These are phyloP conservation scores for Penicillium sp. DNA, from an alignment of 2,329 filamentous ascomycete species.

Conservation along the genomic window DNA sequence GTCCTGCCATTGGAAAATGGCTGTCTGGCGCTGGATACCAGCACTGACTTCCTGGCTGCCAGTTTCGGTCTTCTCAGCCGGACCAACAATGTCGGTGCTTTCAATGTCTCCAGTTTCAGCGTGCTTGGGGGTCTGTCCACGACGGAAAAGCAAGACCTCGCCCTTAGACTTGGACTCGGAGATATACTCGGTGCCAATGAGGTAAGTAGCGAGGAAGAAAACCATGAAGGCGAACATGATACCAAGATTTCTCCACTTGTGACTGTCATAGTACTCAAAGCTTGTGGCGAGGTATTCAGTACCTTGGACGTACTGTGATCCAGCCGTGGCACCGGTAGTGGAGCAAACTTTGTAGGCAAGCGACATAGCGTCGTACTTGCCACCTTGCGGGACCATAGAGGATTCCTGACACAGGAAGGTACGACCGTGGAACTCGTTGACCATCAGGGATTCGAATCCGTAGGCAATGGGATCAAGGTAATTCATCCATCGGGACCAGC, in stretches of 20 bases:
- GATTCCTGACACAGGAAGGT: slow-evolving; percentile 52
- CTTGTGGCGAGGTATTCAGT: slow-evolving; percentile 56
- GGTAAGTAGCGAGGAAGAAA: slow-evolving; percentile 63
- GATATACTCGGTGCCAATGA: slow-evolving; percentile 63
- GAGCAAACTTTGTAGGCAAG: slow-evolving; percentile 55
- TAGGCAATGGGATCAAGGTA: slow-evolving; percentile 78
- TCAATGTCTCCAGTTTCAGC: slow-evolving; percentile 29
- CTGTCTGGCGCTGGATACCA: slow-evolving; percentile 64
- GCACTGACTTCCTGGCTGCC: slow-evolving; percentile 27
- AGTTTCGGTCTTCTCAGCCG: slow-evolving; percentile 35
- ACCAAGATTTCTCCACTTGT: slow-evolving; percentile 70
- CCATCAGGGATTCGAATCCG: slow-evolving; percentile 75
- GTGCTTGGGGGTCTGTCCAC: slow-evolving; percentile 59
- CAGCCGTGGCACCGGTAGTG: slow-evolving; percentile 58
- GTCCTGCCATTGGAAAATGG: slow-evolving; percentile 82
- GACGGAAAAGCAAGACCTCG: slow-evolving; percentile 73
- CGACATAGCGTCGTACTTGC: slow-evolving; percentile 37
- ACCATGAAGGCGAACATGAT: slow-evolving; percentile 66
- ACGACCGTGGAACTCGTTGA: slow-evolving; percentile 75
- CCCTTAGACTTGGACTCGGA: slow-evolving; percentile 71
- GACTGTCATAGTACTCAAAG: slow-evolving; percentile 58
- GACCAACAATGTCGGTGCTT: slow-evolving; percentile 20
- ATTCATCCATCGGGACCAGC: slow-evolving; percentile 80
- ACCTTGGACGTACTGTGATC: slow-evolving; percentile 55
- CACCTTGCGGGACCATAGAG: slow-evolving; percentile 44